Conservation (phyloP, 345 rosid genomes). For the Gossypium longicalyx region DNA sequence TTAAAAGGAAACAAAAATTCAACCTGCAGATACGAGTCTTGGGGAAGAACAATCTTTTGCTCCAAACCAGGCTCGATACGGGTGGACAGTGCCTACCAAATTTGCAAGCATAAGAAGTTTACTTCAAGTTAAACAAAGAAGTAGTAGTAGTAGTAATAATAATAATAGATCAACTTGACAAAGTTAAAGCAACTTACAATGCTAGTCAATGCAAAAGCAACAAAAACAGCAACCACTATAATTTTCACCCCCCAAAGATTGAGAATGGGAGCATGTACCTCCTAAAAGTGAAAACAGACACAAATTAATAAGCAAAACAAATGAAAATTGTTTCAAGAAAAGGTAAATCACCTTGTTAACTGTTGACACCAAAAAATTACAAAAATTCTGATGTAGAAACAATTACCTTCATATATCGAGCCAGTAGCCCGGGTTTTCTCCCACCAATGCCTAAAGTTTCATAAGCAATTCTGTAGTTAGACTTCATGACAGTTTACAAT, state of each 20-base stretch:
- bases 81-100: constrained; percentile 69
- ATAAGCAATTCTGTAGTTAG: constrained; percentile 27
- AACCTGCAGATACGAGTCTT: constrained; percentile 97
- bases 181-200: constrained; percentile 53
- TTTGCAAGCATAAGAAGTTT: constrained; percentile 20
- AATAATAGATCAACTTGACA: background rate
- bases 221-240: constrained; percentile 62
- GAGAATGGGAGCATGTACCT: constrained; percentile 81
- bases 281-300: constrained; percentile 40
- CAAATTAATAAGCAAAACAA: background rate
- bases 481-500: constrained; percentile 14
- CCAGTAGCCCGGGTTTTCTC: constrained; percentile 68
- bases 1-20: constrained; percentile 7
- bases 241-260: constrained; percentile 78
- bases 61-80: constrained; percentile 94
- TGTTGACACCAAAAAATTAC: background rate
- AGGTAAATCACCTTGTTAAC: background rate
- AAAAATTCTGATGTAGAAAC: constrained; percentile 7
- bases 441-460: constrained; percentile 51
- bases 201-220: constrained; percentile 73
- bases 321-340: background rate
- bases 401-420: constrained; percentile 88
- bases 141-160: no score
- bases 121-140: background rate
- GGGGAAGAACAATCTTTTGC: constrained; percentile 93